Percentiles rank a stretch among this genome's conserved stretches.
Conservation (phyloP, 2,329 filamentous ascomycete genomes). For the Nothomitra cinnamomea region DNA sequence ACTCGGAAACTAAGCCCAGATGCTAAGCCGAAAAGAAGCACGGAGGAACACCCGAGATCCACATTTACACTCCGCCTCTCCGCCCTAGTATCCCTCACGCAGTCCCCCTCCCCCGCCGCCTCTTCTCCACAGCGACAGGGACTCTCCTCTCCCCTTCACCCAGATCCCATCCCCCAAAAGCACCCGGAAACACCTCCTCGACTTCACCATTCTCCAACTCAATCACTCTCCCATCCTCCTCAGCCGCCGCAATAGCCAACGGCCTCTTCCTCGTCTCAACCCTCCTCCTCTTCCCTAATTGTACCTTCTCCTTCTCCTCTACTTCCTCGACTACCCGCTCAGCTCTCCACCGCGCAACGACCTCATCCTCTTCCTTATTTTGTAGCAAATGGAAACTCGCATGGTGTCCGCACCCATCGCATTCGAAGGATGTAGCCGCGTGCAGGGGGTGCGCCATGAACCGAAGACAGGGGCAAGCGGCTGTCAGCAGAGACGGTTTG, state of each 20-base stretch:
- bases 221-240: neutral
- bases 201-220: neutral
- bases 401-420: constrained; percentile 38
- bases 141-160: neutral
- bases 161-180: neutral
- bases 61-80: too few relatives aligned
- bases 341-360: constrained; percentile 27
- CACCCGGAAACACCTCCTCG: neutral
- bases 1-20: too few relatives aligned
- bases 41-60: too few relatives aligned
- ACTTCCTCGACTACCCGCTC: constrained; percentile 16
- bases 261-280: constrained; percentile 5
- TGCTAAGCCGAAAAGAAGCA: too few relatives aligned
- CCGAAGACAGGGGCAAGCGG: constrained; percentile 33
- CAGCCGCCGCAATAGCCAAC: constrained; percentile 6
- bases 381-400: constrained; percentile 37
- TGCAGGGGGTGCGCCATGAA: constrained; percentile 42
- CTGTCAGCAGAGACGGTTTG: constrained; percentile 28
- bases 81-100: too few relatives aligned
- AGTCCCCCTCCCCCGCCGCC: too few relatives aligned
- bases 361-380: constrained; percentile 31
- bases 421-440: constrained; percentile 34
- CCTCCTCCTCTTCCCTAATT: constrained; percentile 3
- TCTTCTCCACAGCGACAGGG: neutral
- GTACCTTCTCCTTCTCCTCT: neutral